Conservation (phyloP, 106 monocot genomes). For the Platanthera guangdongensis region DNA sequence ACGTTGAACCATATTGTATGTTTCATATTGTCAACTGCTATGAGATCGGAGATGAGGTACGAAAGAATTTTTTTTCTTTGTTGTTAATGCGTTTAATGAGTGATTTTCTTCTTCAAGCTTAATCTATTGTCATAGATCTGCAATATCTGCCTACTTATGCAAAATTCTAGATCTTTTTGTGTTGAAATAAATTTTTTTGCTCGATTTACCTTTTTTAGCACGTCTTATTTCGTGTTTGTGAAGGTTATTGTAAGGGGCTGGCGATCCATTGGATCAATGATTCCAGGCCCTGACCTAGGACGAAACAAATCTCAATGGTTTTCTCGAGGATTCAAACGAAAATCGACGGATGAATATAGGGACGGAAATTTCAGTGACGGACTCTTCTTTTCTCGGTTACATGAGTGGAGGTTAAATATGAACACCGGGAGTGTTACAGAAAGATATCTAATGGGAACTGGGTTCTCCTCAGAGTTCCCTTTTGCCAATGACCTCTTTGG, state of each 20-base stretch:
- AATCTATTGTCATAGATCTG: no score
- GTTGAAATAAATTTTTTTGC: no score
- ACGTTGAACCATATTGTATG: slow-evolving; percentile 24
- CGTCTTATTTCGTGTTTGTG: not conserved
- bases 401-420: slow-evolving; percentile 50
- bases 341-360: not conserved
- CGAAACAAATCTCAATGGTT: slow-evolving; percentile 24
- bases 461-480: slow-evolving; percentile 31
- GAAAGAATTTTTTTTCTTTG: not conserved
- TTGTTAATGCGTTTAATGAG: not conserved
- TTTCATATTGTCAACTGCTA: slow-evolving; percentile 38
- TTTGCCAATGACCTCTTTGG: slow-evolving; percentile 27
- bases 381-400: slow-evolving; percentile 24
- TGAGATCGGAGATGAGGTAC: slow-evolving; percentile 42
- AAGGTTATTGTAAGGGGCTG: slow-evolving; percentile 48
- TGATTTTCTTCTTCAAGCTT: not conserved
- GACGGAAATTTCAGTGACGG: not conserved
- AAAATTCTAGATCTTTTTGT: no score
- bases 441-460: slow-evolving; percentile 29
- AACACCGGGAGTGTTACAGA: slow-evolving; percentile 22
- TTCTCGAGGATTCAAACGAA: slow-evolving; percentile 17
- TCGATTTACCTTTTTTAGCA: not conserved
- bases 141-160: no score
- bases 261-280: slow-evolving; percentile 23
- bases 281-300: slow-evolving; percentile 39